phyloP scores from a whole-genome alignment of 768 basidiomycete genomes.

The Termitomyces sp. region DNA sequence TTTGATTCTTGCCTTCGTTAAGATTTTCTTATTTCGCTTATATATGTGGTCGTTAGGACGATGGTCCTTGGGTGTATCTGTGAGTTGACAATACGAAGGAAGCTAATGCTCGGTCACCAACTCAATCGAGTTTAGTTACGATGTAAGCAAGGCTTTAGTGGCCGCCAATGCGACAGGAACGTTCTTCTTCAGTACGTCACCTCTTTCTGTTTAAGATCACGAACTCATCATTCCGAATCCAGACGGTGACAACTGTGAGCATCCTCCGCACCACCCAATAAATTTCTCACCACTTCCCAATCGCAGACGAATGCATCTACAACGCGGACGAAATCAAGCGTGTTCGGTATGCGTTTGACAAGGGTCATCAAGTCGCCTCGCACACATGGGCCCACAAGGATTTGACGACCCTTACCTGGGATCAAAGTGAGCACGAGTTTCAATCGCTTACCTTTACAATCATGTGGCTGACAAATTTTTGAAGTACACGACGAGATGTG shows the following conservation, averaged over 20 bases:
- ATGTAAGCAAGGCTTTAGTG: constrained; percentile 28
- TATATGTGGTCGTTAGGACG: constrained; percentile 6
- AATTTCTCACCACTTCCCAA: background rate
- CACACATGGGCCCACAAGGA: constrained; percentile 42
- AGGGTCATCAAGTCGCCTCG: constrained; percentile 38
- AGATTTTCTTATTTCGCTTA: background rate
- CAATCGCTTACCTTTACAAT: background rate
- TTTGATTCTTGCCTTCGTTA: background rate
- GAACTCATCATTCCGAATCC: background rate
- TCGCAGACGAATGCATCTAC: constrained; percentile 34
- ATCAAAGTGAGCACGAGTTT: constrained; percentile 26
- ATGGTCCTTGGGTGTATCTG: constrained; percentile 18
- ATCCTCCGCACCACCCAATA: background rate
- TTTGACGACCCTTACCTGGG: constrained; percentile 31
- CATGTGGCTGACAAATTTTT: background rate
- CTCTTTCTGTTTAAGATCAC: background rate
- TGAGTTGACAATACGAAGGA: background rate
- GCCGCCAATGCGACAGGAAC: constrained; percentile 32
- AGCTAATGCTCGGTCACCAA: background rate
- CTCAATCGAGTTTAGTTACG: constrained; percentile 18
- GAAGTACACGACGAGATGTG: constrained; percentile 42
- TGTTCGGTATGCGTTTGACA: constrained; percentile 29
- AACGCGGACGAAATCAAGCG: constrained; percentile 23
- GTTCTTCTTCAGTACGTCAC: constrained; percentile 38
- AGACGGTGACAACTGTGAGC: constrained; percentile 37